Percentiles rank a stretch among this genome's conserved stretches.
Evolutionary conservation across 108 stramenopile species (phyloP).

Genomic region (Cylindrotheca fusiformis): DNA sequence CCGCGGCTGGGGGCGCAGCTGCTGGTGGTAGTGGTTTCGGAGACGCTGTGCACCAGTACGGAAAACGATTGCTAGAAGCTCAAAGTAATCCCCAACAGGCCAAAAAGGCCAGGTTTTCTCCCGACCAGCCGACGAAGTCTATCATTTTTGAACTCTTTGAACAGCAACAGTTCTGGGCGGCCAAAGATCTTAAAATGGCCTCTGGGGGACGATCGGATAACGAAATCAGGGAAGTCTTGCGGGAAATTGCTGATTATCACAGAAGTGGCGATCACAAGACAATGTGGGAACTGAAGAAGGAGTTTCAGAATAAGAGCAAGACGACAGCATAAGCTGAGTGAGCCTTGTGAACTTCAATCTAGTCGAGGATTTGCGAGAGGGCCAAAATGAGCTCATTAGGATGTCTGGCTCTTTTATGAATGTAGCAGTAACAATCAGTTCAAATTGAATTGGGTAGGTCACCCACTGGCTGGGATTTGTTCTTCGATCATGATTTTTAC

Average conservation of each 20-base stretch:
- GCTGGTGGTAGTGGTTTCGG: conserved; percentile 54
- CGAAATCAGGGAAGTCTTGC: conserved; percentile 66
- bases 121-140: conserved; percentile 51
- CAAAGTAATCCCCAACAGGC: neutral
- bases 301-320: conserved; percentile 37
- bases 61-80: conserved; percentile 60
- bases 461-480: no score
- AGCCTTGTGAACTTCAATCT: no score
- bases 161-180: conserved; percentile 70
- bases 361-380: no score
- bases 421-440: no score
- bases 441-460: no score
- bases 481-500: no score
- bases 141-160: conserved; percentile 76
- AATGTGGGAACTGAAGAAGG: conserved; percentile 49
- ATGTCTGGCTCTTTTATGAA: no score
- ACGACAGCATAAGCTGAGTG: neutral
- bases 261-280: conserved; percentile 81
- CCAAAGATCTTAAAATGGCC: conserved; percentile 64
- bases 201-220: conserved; percentile 58
- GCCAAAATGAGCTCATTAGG: no score
- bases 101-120: conserved; percentile 50
- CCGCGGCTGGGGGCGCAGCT: conserved; percentile 10
- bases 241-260: conserved; percentile 80
- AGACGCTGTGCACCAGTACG: conserved; percentile 70